phyloP scores from a whole-genome alignment of 192 early-diverging fungal genomes.

The Piromyces finnis region DNA sequence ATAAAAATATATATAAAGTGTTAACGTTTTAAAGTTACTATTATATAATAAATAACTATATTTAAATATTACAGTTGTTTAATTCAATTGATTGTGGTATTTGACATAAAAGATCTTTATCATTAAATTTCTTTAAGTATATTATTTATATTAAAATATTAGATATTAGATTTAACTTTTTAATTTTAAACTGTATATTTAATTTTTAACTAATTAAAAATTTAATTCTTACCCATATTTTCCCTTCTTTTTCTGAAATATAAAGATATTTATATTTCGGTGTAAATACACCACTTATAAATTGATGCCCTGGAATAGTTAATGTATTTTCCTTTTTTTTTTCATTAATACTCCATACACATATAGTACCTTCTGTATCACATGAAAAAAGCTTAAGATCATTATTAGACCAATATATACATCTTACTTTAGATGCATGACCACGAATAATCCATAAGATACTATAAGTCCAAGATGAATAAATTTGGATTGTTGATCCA shows the following conservation, averaged over 20 bases:
- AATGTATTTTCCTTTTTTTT: neutral
- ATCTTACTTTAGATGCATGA: slow-evolving; percentile 28
- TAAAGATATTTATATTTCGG: neutral
- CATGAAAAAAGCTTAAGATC: neutral
- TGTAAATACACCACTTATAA: neutral
- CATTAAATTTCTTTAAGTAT: neutral
- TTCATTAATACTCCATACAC: neutral
- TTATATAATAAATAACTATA: neutral
- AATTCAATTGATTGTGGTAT: neutral
- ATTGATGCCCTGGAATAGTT: neutral
- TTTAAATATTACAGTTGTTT: neutral
- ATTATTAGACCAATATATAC: slow-evolving; percentile 20
- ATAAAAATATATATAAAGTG: too few relatives aligned
- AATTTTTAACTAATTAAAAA: too few relatives aligned
- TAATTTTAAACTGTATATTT: too few relatives aligned
- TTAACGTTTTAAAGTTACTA: too few relatives aligned
- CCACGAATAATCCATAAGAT: slow-evolving; percentile 23
- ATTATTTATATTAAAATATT: too few relatives aligned
- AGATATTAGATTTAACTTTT: too few relatives aligned
- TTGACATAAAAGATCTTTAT: neutral
- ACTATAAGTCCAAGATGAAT: slow-evolving; percentile 33
- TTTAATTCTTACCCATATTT: neutral
- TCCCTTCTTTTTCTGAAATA: neutral
- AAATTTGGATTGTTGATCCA: slow-evolving; percentile 21
- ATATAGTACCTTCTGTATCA: neutral